A percentile compares a stretch with the other conserved stretches of the same genome.
These are phyloP conservation scores for Eimeria falciformis DNA, from an alignment of 169 alveolate genomes.

Conservation along the genomic window DNA sequence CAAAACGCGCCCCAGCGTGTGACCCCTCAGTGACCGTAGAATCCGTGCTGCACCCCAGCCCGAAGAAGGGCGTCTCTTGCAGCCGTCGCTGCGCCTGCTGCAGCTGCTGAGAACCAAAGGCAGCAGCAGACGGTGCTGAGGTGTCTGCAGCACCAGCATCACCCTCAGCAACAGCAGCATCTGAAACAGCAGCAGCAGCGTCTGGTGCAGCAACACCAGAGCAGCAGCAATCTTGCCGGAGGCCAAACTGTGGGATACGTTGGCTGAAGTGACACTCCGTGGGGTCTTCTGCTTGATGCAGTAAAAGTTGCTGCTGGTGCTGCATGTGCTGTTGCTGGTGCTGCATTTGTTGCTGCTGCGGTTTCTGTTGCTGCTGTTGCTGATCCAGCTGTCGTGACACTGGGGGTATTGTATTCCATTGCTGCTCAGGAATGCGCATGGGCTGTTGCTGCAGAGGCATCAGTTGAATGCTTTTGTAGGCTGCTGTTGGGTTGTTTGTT, in stretches of 20 bases:
- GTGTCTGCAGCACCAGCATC: background rate
- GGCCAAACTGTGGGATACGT: constrained; percentile 5
- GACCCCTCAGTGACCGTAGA: constrained; percentile 16
- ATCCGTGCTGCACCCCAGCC: constrained; percentile 26
- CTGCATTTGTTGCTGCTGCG: background rate
- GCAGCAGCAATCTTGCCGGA: too few species aligned
- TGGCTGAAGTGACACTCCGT: background rate
- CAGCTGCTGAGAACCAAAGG: constrained; percentile 14
- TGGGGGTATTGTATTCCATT: background rate
- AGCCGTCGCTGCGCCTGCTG: constrained; percentile 4
- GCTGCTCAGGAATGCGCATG: background rate
- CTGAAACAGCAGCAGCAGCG: background rate
- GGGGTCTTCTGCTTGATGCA: background rate
- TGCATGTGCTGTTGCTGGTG: background rate
- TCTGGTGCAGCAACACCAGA: constrained; percentile 46
- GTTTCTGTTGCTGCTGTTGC: background rate
- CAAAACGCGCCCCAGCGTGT: background rate
- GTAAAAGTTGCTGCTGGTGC: background rate
- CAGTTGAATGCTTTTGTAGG: constrained; percentile 21
- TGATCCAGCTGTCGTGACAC: too few species aligned
- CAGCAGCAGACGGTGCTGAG: constrained; percentile 1
- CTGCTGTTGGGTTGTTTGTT: background rate
- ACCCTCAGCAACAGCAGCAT: background rate
- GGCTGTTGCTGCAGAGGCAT: constrained; percentile 23
- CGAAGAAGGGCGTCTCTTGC: constrained; percentile 45